Conservation (phyloP, 768 basidiomycete genomes). For the Psilocybe subaeruginosa region DNA sequence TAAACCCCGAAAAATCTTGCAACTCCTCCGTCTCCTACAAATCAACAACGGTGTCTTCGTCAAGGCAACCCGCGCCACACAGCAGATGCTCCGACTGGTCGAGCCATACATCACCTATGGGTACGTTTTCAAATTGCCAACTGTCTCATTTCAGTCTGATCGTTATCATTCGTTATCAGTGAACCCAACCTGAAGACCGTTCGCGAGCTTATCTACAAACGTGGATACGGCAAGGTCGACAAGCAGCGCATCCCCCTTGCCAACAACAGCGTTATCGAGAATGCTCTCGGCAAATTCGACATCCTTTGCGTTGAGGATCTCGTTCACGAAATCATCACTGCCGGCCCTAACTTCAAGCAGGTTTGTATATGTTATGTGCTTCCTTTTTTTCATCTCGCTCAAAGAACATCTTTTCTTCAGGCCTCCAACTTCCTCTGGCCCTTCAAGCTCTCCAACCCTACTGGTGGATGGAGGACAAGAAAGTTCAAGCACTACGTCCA, state of each 20-base stretch:
- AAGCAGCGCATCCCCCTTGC: slow-evolving; percentile 96
- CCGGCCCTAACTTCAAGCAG: slow-evolving; percentile 99
- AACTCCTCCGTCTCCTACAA: slow-evolving; percentile 96
- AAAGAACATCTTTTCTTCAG: slow-evolving; percentile 32
- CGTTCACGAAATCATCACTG: slow-evolving; percentile 93
- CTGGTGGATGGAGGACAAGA: slow-evolving; percentile 95
- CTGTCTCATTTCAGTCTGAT: slow-evolving; percentile 1
- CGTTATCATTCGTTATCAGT: slow-evolving; percentile 39
- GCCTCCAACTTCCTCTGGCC: slow-evolving; percentile 98
- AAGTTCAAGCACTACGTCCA: slow-evolving; percentile 98
- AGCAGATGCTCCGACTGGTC: slow-evolving; percentile 97
- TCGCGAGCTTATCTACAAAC: slow-evolving; percentile 98
- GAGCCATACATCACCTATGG: slow-evolving; percentile 99
- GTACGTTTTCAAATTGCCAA: slow-evolving; percentile 35
- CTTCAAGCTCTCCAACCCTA: slow-evolving; percentile 99
- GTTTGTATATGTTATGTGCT: slow-evolving; percentile 41
- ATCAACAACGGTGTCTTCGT: slow-evolving; percentile 99
- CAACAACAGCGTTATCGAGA: slow-evolving; percentile 94
- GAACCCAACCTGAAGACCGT: slow-evolving; percentile 97
- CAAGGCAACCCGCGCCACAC: slow-evolving; percentile 94
- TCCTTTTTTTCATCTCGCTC: slow-evolving; percentile 2
- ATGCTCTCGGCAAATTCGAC: slow-evolving; percentile 87
- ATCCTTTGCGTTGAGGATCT: slow-evolving; percentile 98
- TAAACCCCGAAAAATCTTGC: slow-evolving; percentile 98
- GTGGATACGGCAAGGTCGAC: slow-evolving; percentile 97